Base-by-base conservation (phyloP, 169 alveolate species). In the Plasmodium ovale region DNA sequence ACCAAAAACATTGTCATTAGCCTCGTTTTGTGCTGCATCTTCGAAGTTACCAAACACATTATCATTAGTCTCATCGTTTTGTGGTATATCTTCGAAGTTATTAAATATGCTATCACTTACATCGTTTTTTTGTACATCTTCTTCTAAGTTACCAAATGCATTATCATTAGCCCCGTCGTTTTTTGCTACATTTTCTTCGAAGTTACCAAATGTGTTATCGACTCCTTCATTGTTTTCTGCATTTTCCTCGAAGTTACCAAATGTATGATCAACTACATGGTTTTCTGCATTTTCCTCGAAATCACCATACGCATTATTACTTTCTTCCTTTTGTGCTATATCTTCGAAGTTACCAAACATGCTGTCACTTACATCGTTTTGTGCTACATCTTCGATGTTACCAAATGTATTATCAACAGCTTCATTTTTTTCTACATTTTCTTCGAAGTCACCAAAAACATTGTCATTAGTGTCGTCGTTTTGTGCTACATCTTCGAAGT, bases 391-490 rank as follows among this genome's bases (percentile, higher is more conserved):
- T 65, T 65, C 73, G 29, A 65, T n/a, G 19, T 33, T 0, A 47
- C 35, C 23, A 9, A 65, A 35, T 65, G 51, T 65, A 35, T 35
- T 65, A 33, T 65, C 73, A 65, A 33, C 19, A 9, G 6, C 14
- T 21, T 31, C 21, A n/a, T n/a, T 25, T 64, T 64, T 54, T 14
- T 64, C 73, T 35, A 33, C 73, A 64, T 31, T 33, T 25, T 64
- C 73, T 3, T 64, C 73, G 27, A 64, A 7, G 9, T 39, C 9
- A 39, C 9, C 51, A 39, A 39, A 39, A 39, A 9, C 51, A 39
- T n/a, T n/a, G n/a, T n/a, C n/a, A n/a, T n/a, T n/a, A n/a, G n/a
- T 12, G 21, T 16, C 27, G 6, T 14, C 21, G 12, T 54, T 3
- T 54, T 54, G 65, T 2, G 21, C 29, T 16, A n/a, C 21, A 16